Base-by-base conservation (phyloP, 75 land plant genomes). In the Selaginella moellendorffii region DNA sequence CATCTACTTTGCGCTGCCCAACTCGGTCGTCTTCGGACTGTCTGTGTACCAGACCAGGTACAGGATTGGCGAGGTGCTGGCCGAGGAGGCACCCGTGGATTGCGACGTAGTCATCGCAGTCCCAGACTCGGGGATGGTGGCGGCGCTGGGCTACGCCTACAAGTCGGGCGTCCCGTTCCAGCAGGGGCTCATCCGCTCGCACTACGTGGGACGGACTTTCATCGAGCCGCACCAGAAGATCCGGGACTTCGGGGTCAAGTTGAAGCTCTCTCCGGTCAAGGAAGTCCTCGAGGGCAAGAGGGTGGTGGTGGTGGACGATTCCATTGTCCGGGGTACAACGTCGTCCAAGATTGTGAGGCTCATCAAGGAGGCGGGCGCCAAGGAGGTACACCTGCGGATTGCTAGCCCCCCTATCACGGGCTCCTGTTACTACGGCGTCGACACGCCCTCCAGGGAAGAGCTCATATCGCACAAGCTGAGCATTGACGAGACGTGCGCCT, bases 21-120 rank as follows among this genome's bases (percentile, higher is more conserved):
- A 88, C 21, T 91, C 97, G 0, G 59, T 88, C 1, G 77, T 91
- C 29, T 91, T 88, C 60, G 97, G 95, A 1, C 79, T 71, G 29
- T 83, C 89, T 0, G 97, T 91, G 17, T 83, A 88, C 52, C 71
- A 77, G 5, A 84, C 97, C 0, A 63, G 97, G 52, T 77, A 68
- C n/a, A 30, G 2, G 0, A 75, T 88, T 29, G 97, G 97, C 0
- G 68, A 80, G 54, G 78, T 82, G 0, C 74, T 91, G 26, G 97
- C 97, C 24, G 71, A 71, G 22, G 86, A 81, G 62, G 71, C 86
- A 0, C 86, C 95, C 1, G 97, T 83, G 0, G 85, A 79, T 1
- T 85, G 88, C 29, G 97, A 91, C 70, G 95, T 91, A n/a, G 95
- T 91, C 29, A 91, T 91, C 24, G 96, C 97, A 0, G 95, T 91